These are phyloP conservation scores for Heterobasidion occidentale DNA, from an alignment of 1,284 basidiomycete genomes.

Conservation along the genomic window DNA sequence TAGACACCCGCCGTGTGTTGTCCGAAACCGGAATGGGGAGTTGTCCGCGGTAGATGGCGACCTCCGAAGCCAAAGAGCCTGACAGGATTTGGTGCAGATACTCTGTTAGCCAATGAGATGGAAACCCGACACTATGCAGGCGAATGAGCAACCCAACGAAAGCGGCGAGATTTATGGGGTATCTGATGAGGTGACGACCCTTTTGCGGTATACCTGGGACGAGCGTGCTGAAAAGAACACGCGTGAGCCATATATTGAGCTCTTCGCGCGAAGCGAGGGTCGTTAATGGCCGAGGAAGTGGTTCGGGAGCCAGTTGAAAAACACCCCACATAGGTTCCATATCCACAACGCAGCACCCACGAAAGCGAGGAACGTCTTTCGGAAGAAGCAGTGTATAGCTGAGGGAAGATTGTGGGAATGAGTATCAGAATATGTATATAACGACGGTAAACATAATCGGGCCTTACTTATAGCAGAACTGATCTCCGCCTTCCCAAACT, in stretches of 20 bases:
- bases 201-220: background rate
- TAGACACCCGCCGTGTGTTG: constrained; percentile 10
- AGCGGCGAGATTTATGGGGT: constrained; percentile 29
- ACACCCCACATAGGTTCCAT: background rate
- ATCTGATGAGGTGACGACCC: constrained; percentile 13
- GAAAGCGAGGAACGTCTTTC: constrained; percentile 19
- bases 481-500: constrained; percentile 18
- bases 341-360: constrained; percentile 18
- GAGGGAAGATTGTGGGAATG: background rate
- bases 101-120: constrained; percentile 27
- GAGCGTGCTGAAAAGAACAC: constrained; percentile 27
- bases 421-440: background rate
- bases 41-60: constrained; percentile 17
- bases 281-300: constrained; percentile 18
- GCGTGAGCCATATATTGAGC: constrained; percentile 29
- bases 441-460: background rate
- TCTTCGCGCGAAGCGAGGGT: constrained; percentile 24
- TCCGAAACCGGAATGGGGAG: constrained; percentile 24
- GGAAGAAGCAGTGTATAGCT: constrained; percentile 24
- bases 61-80: constrained; percentile 19
- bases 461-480: constrained; percentile 22
- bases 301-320: constrained; percentile 7
- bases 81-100: constrained; percentile 22
- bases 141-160: constrained; percentile 28
- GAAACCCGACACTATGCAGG: constrained; percentile 26